Conservation (phyloP, 192 early-diverging fungal genomes). For the Coemansia sp. region DNA sequence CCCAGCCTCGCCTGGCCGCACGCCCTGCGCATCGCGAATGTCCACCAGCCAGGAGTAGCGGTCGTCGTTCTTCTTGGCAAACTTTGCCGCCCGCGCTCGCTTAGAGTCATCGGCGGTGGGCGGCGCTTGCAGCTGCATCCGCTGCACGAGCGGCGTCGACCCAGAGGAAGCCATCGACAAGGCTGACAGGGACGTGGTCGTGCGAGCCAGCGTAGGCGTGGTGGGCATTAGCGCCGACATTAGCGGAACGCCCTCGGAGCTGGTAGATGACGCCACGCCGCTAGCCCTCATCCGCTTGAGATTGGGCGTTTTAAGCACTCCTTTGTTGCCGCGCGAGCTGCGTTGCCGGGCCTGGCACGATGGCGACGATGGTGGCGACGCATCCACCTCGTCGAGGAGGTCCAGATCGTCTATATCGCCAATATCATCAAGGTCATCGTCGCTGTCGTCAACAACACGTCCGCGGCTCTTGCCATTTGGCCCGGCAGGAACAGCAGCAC, state of each 20-base stretch:
- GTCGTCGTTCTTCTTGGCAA: slow-evolving; percentile 84
- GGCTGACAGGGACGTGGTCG: slow-evolving; percentile 24
- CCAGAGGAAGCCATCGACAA: slow-evolving; percentile 19
- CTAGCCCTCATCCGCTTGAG: slow-evolving; percentile 21
- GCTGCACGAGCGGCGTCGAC: slow-evolving; percentile 19
- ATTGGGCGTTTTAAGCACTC: slow-evolving; percentile 1
- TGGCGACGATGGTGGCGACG: not conserved
- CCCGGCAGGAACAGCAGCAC: not conserved
- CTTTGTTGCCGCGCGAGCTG: not conserved
- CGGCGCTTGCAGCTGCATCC: slow-evolving; percentile 19
- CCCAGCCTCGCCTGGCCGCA: slow-evolving; percentile 66
- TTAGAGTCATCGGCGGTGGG: slow-evolving; percentile 35
- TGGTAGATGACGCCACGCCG: slow-evolving; percentile 11
- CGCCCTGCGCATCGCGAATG: slow-evolving; percentile 75
- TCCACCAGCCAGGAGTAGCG: slow-evolving; percentile 88
- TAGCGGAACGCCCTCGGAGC: slow-evolving; percentile 28
- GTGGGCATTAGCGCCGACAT: slow-evolving; percentile 7
- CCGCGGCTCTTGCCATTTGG: slow-evolving; percentile 10
- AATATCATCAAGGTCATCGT: slow-evolving; percentile 19
- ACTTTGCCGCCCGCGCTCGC: slow-evolving; percentile 63
- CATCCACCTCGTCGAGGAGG: slow-evolving; percentile 7
- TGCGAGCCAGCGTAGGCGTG: slow-evolving; percentile 14
- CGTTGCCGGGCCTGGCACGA: not conserved
- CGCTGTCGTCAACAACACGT: slow-evolving; percentile 40
- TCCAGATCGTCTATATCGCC: slow-evolving; percentile 10